Conservation (phyloP, 106 monocot genomes). For the Acorus calamus region DNA sequence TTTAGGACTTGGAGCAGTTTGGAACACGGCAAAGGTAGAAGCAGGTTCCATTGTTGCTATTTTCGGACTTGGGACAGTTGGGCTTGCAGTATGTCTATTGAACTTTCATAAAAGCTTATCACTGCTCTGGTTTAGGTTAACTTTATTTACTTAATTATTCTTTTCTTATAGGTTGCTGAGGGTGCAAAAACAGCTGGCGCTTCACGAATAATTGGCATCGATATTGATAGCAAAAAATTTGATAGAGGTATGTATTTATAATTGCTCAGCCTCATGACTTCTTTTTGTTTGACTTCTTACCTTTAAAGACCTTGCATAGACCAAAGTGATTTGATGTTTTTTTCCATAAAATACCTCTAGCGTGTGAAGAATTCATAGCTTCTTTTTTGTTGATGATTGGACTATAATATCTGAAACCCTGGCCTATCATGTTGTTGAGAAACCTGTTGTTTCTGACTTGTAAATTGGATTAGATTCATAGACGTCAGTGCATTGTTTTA, state of each 20-base stretch:
- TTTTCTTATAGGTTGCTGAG: constrained; percentile 72
- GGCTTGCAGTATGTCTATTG: constrained; percentile 76
- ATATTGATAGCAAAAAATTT: constrained; percentile 86
- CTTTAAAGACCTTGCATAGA: neutral
- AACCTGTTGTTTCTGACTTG: too few relatives aligned
- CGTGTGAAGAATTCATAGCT: too few relatives aligned
- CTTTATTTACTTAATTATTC: neutral
- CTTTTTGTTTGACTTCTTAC: neutral
- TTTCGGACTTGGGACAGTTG: constrained; percentile 97
- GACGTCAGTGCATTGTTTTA: too few relatives aligned
- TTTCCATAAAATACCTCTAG: too few relatives aligned
- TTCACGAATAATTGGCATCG: constrained; percentile 85
- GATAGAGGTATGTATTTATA: constrained; percentile 43
- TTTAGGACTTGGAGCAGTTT: constrained; percentile 95
- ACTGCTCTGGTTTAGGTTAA: neutral
- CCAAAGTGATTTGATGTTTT: too few relatives aligned
- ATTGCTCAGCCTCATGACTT: neutral
- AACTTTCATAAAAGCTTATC: neutral
- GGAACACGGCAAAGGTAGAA: constrained; percentile 99
- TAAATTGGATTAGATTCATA: too few relatives aligned
- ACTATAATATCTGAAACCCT: too few relatives aligned
- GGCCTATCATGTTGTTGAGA: too few relatives aligned
- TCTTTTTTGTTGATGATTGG: too few relatives aligned
- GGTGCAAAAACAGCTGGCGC: constrained; percentile 95
- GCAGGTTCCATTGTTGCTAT: constrained; percentile 84